Conservation (phyloP, 768 basidiomycete species). For the Solioccasus polychromus region DNA sequence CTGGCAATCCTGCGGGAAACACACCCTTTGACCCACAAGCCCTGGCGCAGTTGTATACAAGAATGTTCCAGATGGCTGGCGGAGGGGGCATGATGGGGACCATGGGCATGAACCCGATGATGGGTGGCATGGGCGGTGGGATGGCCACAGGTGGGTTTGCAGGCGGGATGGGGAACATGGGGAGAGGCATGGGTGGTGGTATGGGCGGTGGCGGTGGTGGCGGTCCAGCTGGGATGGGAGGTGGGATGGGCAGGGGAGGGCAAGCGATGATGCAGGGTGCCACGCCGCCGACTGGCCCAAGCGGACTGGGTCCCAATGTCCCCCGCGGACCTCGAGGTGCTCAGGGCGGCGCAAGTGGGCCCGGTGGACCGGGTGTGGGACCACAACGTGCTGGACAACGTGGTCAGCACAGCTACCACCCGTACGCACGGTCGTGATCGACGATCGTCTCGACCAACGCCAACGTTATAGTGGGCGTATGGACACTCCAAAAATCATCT, state of each 20-base stretch:
- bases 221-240: conserved; percentile 38
- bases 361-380: conserved; percentile 56
- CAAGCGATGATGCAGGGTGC: conserved; percentile 39
- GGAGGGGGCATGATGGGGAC: conserved; percentile 45
- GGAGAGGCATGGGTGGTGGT: conserved; percentile 34
- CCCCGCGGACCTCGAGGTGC: conserved; percentile 66
- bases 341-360: conserved; percentile 48
- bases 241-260: conserved; percentile 41
- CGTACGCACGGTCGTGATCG: conserved; percentile 63
- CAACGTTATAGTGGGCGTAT: too few relatives aligned
- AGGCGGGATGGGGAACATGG: conserved; percentile 38
- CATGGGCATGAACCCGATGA: conserved; percentile 40
- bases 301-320: conserved; percentile 53
- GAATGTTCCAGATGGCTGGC: conserved; percentile 88
- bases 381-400: conserved; percentile 69
- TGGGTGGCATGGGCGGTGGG: conserved; percentile 33
- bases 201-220: conserved; percentile 43
- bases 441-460: background rate
- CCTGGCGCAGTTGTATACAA: conserved; percentile 88
- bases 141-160: conserved; percentile 34
- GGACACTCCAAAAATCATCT: conserved; percentile 15
- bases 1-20: conserved; percentile 39
- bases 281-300: conserved; percentile 32
- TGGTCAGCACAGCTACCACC: conserved; percentile 81
- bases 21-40: conserved; percentile 89